Percentiles rank a stretch among this genome's conserved stretches.
phyloP scores from a whole-genome alignment of 2,329 filamentous ascomycete genomes.

The Beauveria sp. region DNA sequence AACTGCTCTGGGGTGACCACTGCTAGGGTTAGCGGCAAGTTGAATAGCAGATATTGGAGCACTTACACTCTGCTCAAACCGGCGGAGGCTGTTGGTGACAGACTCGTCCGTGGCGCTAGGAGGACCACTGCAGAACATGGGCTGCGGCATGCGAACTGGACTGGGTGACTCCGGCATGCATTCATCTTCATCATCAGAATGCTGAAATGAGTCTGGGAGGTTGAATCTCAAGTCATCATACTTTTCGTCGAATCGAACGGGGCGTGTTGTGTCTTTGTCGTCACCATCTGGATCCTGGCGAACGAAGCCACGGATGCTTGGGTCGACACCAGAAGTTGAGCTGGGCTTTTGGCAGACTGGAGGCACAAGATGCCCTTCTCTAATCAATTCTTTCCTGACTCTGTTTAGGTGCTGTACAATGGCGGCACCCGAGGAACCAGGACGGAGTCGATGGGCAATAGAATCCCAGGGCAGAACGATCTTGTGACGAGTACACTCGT shows the following conservation, averaged over 20 bases:
- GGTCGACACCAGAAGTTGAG: slow-evolving; percentile 15
- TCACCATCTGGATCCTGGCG: slow-evolving; percentile 19
- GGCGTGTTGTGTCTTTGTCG: slow-evolving; percentile 20
- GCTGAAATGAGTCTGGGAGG: slow-evolving; percentile 19
- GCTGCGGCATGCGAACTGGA: not conserved
- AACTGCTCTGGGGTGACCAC: slow-evolving; percentile 9
- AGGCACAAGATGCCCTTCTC: slow-evolving; percentile 35
- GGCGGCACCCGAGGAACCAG: slow-evolving; percentile 32
- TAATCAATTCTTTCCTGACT: slow-evolving; percentile 25
- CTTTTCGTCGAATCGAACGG: slow-evolving; percentile 25
- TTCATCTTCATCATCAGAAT: not conserved
- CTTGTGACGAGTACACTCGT: slow-evolving; percentile 27
- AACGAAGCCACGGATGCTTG: slow-evolving; percentile 26
- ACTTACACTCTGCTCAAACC: slow-evolving; percentile 7
- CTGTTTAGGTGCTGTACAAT: slow-evolving; percentile 30
- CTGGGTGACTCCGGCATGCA: slow-evolving; percentile 1
- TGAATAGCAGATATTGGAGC: too few species aligned
- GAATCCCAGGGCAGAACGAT: slow-evolving; percentile 31
- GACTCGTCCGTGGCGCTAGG: slow-evolving; percentile 3
- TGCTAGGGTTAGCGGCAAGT: not conserved
- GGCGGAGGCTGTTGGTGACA: not conserved
- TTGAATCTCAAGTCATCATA: slow-evolving; percentile 25
- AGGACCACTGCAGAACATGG: not conserved
- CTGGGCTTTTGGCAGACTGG: slow-evolving; percentile 24
- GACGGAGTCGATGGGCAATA: slow-evolving; percentile 33